Evolutionary conservation across 441 rosid species (phyloP).

Genomic region (Aleurites moluccanus): DNA sequence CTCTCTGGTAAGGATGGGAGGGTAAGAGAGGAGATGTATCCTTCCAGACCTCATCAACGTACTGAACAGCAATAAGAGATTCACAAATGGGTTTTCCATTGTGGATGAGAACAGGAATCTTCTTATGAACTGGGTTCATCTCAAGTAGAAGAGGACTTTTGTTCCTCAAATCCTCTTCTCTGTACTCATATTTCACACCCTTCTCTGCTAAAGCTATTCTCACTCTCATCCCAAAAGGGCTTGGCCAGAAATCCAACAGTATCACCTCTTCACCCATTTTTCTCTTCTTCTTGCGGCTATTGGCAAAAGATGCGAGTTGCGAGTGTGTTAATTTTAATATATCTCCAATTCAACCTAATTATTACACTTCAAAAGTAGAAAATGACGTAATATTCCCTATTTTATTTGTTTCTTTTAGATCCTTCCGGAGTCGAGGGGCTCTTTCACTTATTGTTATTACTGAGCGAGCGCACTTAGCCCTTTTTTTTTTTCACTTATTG

Average conservation of each 20-base stretch:
- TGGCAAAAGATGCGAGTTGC: background rate
- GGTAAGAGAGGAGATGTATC: conserved; percentile 22
- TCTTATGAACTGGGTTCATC: conserved; percentile 34
- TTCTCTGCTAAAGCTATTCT: conserved; percentile 31
- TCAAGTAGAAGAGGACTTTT: conserved; percentile 27
- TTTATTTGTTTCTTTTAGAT: too few species aligned
- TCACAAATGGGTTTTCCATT: conserved; percentile 29
- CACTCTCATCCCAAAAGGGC: conserved; percentile 29
- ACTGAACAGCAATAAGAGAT: conserved; percentile 27
- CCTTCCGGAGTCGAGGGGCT: too few species aligned
- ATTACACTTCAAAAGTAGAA: too few species aligned
- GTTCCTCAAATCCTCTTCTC: conserved; percentile 20
- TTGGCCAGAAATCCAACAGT: conserved; percentile 30
- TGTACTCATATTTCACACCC: conserved; percentile 22
- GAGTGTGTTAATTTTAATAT: too few species aligned
- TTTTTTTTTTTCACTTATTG: too few species aligned
- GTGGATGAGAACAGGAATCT: conserved; percentile 32
- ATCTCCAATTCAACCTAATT: too few species aligned
- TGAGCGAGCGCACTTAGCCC: too few species aligned
- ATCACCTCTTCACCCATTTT: conserved; percentile 24
- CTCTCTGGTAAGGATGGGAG: conserved; percentile 22
- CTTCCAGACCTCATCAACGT: conserved; percentile 27
- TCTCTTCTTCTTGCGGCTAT: background rate
- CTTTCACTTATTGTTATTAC: too few species aligned
- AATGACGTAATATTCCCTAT: too few species aligned